Percentiles rank a stretch among this genome's conserved stretches.
These are phyloP conservation scores for Trichoderma cornu-damae DNA, from an alignment of 2,329 filamentous ascomycete genomes.

Conservation along the genomic window DNA sequence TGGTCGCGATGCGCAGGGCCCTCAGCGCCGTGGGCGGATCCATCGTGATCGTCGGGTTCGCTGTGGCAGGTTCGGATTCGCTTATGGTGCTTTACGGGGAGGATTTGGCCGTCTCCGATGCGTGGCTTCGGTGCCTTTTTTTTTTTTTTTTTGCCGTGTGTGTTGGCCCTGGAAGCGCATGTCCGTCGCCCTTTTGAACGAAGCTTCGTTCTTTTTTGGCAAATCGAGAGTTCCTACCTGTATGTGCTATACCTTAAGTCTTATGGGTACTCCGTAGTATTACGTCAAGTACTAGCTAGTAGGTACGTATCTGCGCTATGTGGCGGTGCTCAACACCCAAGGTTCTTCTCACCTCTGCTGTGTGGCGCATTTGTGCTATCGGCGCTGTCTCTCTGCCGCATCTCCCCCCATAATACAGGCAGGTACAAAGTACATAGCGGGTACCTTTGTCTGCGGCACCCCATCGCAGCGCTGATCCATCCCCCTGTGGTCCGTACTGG, in stretches of 20 bases:
- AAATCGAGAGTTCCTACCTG: too few relatives aligned
- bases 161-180: neutral
- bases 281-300: too few relatives aligned
- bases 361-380: too few relatives aligned
- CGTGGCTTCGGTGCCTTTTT: neutral
- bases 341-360: too few relatives aligned
- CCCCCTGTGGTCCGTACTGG: neutral
- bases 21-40: conserved; percentile 2
- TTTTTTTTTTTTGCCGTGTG: neutral
- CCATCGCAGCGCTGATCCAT: neutral
- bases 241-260: too few relatives aligned
- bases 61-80: neutral
- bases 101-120: neutral
- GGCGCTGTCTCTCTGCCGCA: neutral
- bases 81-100: neutral
- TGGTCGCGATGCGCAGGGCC: neutral
- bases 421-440: neutral
- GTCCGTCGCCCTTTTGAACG: neutral
- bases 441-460: neutral
- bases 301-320: too few relatives aligned
- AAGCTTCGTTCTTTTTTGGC: neutral
- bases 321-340: too few relatives aligned
- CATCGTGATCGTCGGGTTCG: conserved; percentile 9
- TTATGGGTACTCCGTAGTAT: too few relatives aligned
- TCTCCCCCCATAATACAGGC: too few relatives aligned